These are phyloP conservation scores for Monosporozyma aerobia DNA, from an alignment of 805 yeast genomes.

Conservation along the genomic window DNA sequence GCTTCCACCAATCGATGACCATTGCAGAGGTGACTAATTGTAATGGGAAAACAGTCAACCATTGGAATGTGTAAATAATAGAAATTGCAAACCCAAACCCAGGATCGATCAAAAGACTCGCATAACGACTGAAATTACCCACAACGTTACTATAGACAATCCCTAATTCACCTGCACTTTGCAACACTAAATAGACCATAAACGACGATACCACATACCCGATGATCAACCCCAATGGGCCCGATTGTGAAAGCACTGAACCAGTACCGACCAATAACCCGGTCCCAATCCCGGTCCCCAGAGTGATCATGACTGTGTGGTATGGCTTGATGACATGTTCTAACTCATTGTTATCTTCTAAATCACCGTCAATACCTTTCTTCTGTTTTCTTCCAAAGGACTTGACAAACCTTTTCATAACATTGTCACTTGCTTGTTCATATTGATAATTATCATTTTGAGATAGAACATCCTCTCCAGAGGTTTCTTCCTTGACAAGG, in stretches of 20 bases:
- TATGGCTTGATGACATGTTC: conserved; percentile 10
- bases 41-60: conserved; percentile 46
- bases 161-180: conserved; percentile 54
- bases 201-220: conserved; percentile 48
- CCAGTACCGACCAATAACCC: conserved; percentile 53
- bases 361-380: neutral
- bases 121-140: conserved; percentile 55
- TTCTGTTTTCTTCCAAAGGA: conserved; percentile 5
- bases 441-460: neutral
- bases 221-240: conserved; percentile 40
- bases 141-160: conserved; percentile 45
- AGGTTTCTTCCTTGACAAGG: neutral
- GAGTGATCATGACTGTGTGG: conserved; percentile 37
- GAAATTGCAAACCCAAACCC: conserved; percentile 57
- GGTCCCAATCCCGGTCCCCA: conserved; percentile 80
- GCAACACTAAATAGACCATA: conserved; percentile 48
- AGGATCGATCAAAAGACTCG: conserved; percentile 43
- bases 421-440: neutral
- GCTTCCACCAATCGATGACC: conserved; percentile 40
- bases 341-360: conserved; percentile 3
- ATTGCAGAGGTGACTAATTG: conserved; percentile 49
- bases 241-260: conserved; percentile 34
- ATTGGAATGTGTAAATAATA: conserved; percentile 47
- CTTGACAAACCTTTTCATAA: neutral
- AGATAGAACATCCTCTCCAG: neutral